phyloP scores from a whole-genome alignment of 768 basidiomycete genomes.

The Kwoniella europaea region DNA sequence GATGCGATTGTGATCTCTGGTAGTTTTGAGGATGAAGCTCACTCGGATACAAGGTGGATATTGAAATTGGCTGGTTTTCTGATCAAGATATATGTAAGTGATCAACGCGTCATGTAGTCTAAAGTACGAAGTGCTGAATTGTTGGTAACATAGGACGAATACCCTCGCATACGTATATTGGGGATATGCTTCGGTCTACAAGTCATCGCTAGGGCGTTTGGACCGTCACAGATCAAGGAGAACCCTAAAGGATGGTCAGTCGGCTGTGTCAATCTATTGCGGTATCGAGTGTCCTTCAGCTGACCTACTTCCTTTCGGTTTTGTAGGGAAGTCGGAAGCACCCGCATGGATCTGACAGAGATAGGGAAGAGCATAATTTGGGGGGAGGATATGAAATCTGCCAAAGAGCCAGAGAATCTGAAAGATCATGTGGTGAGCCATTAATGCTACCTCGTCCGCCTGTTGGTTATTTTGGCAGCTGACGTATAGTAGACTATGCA shows the following conservation, averaged over 20 bases:
- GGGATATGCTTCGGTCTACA: constrained; percentile 51
- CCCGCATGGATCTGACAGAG: constrained; percentile 39
- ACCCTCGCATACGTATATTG: constrained; percentile 38
- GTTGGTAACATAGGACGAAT: constrained; percentile 28
- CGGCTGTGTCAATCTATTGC: constrained; percentile 3
- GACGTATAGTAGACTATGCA: constrained; percentile 35
- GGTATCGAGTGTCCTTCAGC: background rate
- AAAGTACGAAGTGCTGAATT: background rate
- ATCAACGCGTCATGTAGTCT: background rate
- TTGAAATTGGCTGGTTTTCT: constrained; percentile 44
- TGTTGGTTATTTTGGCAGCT: no score
- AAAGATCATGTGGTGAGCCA: constrained; percentile 33
- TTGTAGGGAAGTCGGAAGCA: constrained; percentile 46
- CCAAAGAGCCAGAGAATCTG: constrained; percentile 14
- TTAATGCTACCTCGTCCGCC: background rate
- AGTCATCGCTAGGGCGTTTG: constrained; percentile 45
- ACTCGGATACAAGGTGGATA: constrained; percentile 44
- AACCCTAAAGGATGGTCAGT: constrained; percentile 49
- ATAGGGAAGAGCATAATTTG: constrained; percentile 39
- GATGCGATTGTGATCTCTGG: constrained; percentile 46
- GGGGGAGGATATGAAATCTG: constrained; percentile 25
- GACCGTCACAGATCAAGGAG: constrained; percentile 34
- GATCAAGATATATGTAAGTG: constrained; percentile 35
- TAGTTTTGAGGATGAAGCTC: constrained; percentile 48
- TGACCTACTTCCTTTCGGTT: background rate